phyloP scores from a whole-genome alignment of 1,284 basidiomycete genomes.

The Papiliotrema laurentii region DNA sequence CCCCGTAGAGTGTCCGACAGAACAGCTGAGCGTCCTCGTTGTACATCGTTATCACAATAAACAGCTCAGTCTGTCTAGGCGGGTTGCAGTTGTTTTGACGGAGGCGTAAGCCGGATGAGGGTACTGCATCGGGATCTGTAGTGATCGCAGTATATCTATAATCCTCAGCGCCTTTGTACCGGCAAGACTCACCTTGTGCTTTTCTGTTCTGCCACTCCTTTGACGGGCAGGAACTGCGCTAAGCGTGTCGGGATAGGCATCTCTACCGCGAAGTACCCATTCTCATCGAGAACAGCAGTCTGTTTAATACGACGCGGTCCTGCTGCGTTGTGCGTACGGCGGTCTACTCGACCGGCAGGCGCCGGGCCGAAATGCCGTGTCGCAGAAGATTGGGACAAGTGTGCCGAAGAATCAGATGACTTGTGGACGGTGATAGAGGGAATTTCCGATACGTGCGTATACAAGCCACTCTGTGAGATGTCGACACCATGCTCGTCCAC shows the following conservation, averaged over 20 bases:
- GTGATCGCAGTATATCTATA: constrained; percentile 71
- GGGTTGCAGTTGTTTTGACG: constrained; percentile 71
- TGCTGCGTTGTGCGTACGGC: constrained; percentile 59
- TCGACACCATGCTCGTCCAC: not conserved
- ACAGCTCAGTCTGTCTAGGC: constrained; percentile 76
- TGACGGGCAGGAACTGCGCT: constrained; percentile 64
- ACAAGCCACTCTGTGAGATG: not conserved
- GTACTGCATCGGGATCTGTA: constrained; percentile 90
- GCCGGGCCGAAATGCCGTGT: constrained; percentile 85
- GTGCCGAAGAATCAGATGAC: constrained; percentile 9
- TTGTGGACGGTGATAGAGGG: constrained; percentile 15
- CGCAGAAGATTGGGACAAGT: constrained; percentile 16
- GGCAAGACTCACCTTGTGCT: constrained; percentile 65
- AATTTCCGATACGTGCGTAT: not conserved
- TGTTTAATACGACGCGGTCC: constrained; percentile 47
- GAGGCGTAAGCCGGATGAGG: constrained; percentile 73
- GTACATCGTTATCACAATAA: constrained; percentile 95
- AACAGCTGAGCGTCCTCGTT: constrained; percentile 94
- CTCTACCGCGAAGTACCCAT: constrained; percentile 82
- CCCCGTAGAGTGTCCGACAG: constrained; percentile 89
- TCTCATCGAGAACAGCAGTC: constrained; percentile 50
- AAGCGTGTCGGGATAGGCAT: constrained; percentile 78
- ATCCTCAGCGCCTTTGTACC: not conserved
- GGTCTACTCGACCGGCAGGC: constrained; percentile 66
- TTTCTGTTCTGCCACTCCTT: constrained; percentile 76